Conservation (phyloP, 1,139 yeast species). For the Lodderomyces metapsilosis region DNA sequence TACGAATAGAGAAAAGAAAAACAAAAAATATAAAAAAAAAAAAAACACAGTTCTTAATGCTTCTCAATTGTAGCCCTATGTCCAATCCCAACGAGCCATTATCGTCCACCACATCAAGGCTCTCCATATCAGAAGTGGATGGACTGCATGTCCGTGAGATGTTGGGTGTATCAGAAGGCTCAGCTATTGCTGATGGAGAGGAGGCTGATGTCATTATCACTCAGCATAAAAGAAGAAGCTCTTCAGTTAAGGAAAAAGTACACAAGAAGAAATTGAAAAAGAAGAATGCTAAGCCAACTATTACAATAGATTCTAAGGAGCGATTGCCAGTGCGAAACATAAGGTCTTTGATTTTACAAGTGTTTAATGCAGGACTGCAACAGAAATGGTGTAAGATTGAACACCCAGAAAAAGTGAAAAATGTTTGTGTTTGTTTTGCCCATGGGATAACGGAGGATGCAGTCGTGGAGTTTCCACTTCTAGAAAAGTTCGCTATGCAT, state of each 20-base stretch:
- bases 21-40: no score
- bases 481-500: constrained; percentile 41
- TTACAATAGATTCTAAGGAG: constrained; percentile 18
- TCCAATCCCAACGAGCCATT: constrained; percentile 20
- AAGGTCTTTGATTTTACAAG: constrained; percentile 51
- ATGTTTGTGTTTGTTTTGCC: constrained; percentile 59
- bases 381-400: constrained; percentile 36
- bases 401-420: constrained; percentile 22
- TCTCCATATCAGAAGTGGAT: constrained; percentile 26
- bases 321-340: constrained; percentile 41
- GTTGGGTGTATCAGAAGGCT: no score
- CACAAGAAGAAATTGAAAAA: constrained; percentile 37
- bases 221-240: constrained; percentile 11
- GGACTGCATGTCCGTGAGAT: constrained; percentile 20
- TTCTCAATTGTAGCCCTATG: neutral
- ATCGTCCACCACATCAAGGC: constrained; percentile 24
- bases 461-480: constrained; percentile 31
- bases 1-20: no score
- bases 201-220: neutral
- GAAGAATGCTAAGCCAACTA: constrained; percentile 28
- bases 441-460: constrained; percentile 59
- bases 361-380: constrained; percentile 35
- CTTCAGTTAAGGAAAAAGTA: constrained; percentile 31
- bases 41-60: neutral
- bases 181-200: constrained; percentile 11